A percentile compares a stretch with the other conserved stretches of the same genome.
phyloP scores from a whole-genome alignment of 1,139 yeast genomes.

The Protomyces arabidopsidicola region DNA sequence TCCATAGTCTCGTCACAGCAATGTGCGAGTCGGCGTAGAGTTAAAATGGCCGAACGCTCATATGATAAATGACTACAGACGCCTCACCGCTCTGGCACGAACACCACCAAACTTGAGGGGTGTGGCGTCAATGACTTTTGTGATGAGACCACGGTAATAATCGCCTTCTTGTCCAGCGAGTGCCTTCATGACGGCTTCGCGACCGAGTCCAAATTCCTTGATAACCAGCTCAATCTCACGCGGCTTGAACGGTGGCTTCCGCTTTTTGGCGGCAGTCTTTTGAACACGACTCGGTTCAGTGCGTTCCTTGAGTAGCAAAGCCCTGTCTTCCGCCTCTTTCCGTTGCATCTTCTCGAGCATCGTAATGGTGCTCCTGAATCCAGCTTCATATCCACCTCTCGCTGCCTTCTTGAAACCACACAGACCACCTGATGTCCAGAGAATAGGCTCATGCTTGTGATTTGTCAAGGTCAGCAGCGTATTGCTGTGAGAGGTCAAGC shows the following conservation, averaged over 20 bases:
- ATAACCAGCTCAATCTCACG: conserved; percentile 60
- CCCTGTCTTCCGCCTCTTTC: conserved; percentile 18
- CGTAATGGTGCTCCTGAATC: conserved; percentile 21
- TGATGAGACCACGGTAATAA: conserved; percentile 57
- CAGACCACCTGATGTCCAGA: conserved; percentile 38
- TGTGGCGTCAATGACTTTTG: conserved; percentile 70
- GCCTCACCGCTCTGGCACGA: conserved; percentile 76
- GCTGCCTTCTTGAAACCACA: conserved; percentile 46
- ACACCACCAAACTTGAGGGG: conserved; percentile 88
- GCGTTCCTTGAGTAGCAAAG: conserved; percentile 39
- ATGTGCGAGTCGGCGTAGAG: background rate
- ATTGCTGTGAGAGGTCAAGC: conserved; percentile 25
- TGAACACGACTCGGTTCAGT: conserved; percentile 70
- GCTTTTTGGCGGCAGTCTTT: conserved; percentile 61
- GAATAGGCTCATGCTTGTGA: conserved; percentile 25
- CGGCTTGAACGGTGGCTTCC: conserved; percentile 43
- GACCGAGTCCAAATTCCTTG: conserved; percentile 81
- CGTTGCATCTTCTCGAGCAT: conserved; percentile 23
- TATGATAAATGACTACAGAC: conserved; percentile 49
- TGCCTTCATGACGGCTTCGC: conserved; percentile 81
- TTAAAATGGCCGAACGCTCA: no score
- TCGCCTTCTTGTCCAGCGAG: conserved; percentile 86
- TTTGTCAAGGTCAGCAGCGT: conserved; percentile 28
- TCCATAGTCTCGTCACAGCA: conserved; percentile 3
- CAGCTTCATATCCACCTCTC: conserved; percentile 88